These are phyloP conservation scores for Debaryomyces nepalensis DNA, from an alignment of 1,139 yeast species.

Conservation along the genomic window DNA sequence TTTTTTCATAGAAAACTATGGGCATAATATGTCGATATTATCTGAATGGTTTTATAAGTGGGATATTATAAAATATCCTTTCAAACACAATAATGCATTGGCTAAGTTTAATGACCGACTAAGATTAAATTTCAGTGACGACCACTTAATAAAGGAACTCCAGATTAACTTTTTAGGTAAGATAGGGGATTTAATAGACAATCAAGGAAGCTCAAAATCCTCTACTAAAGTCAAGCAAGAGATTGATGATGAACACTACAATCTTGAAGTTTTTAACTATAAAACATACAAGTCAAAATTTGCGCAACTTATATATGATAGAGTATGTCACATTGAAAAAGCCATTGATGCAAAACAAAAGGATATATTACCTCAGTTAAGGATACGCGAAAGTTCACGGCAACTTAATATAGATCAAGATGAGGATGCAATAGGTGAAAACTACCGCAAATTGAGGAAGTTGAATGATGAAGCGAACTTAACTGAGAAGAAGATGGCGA, in stretches of 20 bases:
- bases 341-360: constrained; percentile 29
- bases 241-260: constrained; percentile 16
- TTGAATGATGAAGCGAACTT: constrained; percentile 54
- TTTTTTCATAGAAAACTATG: constrained; percentile 35
- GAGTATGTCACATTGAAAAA: constrained; percentile 39
- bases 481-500: constrained; percentile 51
- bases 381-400: constrained; percentile 51
- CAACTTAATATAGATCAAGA: constrained; percentile 56
- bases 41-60: constrained; percentile 34
- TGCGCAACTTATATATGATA: constrained; percentile 43
- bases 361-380: constrained; percentile 32
- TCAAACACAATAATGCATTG: constrained; percentile 21
- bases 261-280: constrained; percentile 34
- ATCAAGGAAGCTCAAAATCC: too few species aligned
- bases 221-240: too few species aligned
- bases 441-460: constrained; percentile 51
- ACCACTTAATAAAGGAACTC: constrained; percentile 31
- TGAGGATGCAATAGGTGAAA: constrained; percentile 51
- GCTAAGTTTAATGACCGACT: constrained; percentile 28
- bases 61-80: constrained; percentile 23
- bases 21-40: constrained; percentile 30
- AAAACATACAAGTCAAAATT: constrained; percentile 41
- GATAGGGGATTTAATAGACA: constrained; percentile 11
- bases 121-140: constrained; percentile 29
- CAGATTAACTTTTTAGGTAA: constrained; percentile 20